phyloP scores from a whole-genome alignment of 129 eudicot genomes.

The Smallanthus sonchifolius region DNA sequence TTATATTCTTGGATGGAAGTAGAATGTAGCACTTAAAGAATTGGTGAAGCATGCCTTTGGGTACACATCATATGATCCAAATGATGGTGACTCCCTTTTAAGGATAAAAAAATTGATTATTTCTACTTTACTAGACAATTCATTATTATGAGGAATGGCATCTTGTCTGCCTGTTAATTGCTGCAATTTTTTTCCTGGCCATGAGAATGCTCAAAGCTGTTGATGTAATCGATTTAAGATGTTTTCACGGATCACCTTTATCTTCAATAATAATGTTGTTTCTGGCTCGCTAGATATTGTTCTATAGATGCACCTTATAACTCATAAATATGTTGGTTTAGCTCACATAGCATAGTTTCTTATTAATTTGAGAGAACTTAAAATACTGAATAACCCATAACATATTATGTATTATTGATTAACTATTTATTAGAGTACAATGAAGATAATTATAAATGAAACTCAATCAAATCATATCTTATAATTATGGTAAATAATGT shows the following conservation, averaged over 20 bases:
- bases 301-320: not conserved
- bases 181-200: conserved; percentile 6
- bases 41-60: conserved; percentile 32
- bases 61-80: conserved; percentile 28
- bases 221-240: conserved; percentile 10
- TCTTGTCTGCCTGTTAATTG: conserved; percentile 15
- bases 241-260: conserved; percentile 15
- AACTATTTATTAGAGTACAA: too few species aligned
- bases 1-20: not conserved
- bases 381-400: too few species aligned
- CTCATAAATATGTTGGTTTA: conserved; percentile 10
- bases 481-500: too few species aligned
- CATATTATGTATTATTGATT: too few species aligned
- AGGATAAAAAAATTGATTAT: conserved; percentile 17
- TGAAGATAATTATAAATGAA: too few species aligned
- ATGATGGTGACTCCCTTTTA: conserved; percentile 26
- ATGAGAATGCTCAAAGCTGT: conserved; percentile 11
- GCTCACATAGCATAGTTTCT: not conserved
- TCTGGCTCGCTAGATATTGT: conserved; percentile 17
- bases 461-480: too few species aligned
- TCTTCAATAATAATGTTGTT: conserved; percentile 12
- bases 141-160: conserved; percentile 29
- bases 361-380: too few species aligned
- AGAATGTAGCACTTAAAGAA: conserved; percentile 13
- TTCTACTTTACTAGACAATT: conserved; percentile 31